Evolutionary conservation across 495 filamentous ascomycete species (phyloP).

Genomic region (Neurospora sp.): DNA sequence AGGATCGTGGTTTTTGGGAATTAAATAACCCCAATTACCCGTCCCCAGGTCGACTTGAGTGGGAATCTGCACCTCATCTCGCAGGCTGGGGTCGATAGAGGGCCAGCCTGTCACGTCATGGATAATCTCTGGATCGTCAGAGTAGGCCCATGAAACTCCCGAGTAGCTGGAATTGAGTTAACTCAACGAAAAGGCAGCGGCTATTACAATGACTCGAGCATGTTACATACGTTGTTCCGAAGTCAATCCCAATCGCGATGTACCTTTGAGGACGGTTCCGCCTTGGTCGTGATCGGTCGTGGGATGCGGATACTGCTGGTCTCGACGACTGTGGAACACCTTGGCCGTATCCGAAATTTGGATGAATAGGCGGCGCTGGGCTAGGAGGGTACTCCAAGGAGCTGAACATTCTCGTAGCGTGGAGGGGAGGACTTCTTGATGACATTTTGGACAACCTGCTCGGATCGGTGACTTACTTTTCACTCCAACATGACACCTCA

Average conservation of each 20-base stretch:
- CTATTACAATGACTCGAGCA: not conserved
- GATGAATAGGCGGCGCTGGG: too few relatives aligned
- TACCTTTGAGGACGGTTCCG: not conserved
- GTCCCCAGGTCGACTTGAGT: conserved; percentile 12
- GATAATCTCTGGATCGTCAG: conserved; percentile 9
- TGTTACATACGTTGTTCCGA: conserved; percentile 15
- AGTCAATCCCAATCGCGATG: conserved; percentile 20
- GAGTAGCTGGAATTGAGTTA: conserved; percentile 9
- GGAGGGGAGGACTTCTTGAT: too few relatives aligned
- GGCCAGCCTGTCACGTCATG: conserved; percentile 16
- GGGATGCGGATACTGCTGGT: too few relatives aligned
- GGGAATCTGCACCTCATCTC: conserved; percentile 15
- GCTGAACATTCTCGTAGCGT: too few relatives aligned
- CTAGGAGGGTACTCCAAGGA: too few relatives aligned
- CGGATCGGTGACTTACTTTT: too few relatives aligned
- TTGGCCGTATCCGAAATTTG: too few relatives aligned
- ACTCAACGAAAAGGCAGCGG: not conserved
- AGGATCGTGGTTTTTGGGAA: conserved; percentile 11
- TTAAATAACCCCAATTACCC: conserved; percentile 14
- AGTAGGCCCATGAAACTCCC: conserved; percentile 16
- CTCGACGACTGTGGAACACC: too few relatives aligned
- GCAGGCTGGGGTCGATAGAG: not conserved
- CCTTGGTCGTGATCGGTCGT: not conserved
- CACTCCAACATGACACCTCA: too few relatives aligned
- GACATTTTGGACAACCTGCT: too few relatives aligned